Evolutionary conservation across 768 basidiomycete species (phyloP), one percentile per base, ranked within the genome.

Genomic region (Suillus placidus): DNA sequence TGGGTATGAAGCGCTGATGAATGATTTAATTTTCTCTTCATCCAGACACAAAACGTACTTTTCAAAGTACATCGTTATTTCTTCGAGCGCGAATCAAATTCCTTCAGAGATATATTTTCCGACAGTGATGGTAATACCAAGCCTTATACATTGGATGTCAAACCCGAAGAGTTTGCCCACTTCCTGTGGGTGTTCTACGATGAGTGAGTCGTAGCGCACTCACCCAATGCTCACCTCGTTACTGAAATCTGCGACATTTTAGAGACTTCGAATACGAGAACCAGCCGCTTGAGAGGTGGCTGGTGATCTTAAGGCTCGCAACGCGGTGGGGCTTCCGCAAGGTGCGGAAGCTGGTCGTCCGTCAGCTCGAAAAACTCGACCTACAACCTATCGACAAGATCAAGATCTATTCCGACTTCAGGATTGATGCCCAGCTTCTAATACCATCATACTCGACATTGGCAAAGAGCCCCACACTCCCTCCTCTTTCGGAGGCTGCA

Each of bases 111-210:
- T 0, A 71, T 71, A 43, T 71, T 82, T 49, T 61, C 69, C n/a
- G 51, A 66, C 3, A 60, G 34, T 0, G 54, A 34, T 6, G 67
- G 66, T 0, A 37, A 26, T 0, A 37, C 60, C 0, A 62, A 64
- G 6, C 73, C 70, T 0, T 73, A 64, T 0, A 73, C 68, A 2
- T 23, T 62, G 2, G 70, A 81, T 3, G 77, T 82, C 2, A 76
- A 72, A 0, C 67, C 76, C 0, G 64, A 73, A 0, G 79, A 84
- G 0, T 87, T 88, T 62, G 80, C 81, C 1, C 73, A 72, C 0
- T 80, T 88, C 0, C 71, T 87, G 0, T 87, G 85, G 81, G 80
- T 87, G 0, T 87, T 86, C 70, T 88, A 88, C 61, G 85, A 87
- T 47, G 80, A 81, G 84, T 86, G 67, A 69, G 82, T 71, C 2